These are phyloP conservation scores for Naegleria lovaniensis DNA, from an alignment of 208 protist species.

Conservation along the genomic window DNA sequence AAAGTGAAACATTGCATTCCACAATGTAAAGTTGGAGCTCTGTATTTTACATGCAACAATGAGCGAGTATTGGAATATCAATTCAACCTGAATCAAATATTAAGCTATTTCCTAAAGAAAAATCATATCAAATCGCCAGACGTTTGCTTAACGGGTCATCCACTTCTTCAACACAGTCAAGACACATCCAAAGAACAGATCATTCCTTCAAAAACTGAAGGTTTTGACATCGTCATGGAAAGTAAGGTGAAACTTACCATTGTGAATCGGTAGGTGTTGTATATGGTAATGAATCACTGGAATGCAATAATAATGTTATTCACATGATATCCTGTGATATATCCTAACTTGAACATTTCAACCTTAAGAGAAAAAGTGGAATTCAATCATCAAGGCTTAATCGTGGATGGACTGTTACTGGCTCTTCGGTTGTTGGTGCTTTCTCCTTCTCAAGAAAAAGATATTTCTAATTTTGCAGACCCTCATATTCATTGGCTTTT, in stretches of 20 bases:
- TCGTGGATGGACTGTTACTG: background rate
- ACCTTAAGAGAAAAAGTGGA: background rate
- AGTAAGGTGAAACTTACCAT: background rate
- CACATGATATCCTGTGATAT: too few relatives aligned
- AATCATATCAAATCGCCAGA: background rate
- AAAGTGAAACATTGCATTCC: background rate
- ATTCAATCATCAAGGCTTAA: background rate
- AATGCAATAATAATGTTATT: too few relatives aligned
- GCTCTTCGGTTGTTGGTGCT: background rate
- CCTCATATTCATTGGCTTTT: background rate
- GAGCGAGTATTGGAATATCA: background rate
- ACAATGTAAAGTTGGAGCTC: background rate
- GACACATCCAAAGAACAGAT: background rate
- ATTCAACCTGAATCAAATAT: background rate
- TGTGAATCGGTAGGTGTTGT: background rate
- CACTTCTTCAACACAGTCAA: background rate
- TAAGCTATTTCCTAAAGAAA: background rate
- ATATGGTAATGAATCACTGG: too few relatives aligned
- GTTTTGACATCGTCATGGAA: background rate
- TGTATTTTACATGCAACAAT: background rate
- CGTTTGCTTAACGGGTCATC: background rate
- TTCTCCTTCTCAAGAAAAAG: background rate
- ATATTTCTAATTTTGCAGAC: too few relatives aligned
- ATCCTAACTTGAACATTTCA: too few relatives aligned
- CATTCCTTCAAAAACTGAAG: background rate